These are phyloP conservation scores for Pestalotiopsis sp. DNA, from an alignment of 2,329 filamentous ascomycete genomes.

Conservation along the genomic window DNA sequence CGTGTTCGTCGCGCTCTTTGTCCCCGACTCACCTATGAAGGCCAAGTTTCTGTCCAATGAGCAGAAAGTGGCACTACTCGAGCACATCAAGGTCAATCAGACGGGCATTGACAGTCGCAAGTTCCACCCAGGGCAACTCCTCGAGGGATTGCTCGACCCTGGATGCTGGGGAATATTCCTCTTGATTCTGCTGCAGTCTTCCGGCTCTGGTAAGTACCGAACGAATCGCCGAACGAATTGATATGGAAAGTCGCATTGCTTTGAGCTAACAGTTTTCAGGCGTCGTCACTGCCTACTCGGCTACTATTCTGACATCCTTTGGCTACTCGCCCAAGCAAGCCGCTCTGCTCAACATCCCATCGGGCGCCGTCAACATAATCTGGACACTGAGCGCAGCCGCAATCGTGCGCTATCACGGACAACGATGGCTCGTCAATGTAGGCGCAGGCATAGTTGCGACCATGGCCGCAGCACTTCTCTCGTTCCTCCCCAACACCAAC, in stretches of 20 bases:
- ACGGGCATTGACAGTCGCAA: slow-evolving; percentile 2
- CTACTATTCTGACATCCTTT: neutral
- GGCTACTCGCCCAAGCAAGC: slow-evolving; percentile 9
- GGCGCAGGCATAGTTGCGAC: neutral
- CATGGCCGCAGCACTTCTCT: neutral
- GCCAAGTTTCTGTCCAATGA: neutral
- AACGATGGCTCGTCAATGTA: neutral
- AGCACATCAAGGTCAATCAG: slow-evolving; percentile 9
- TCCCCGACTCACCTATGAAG: slow-evolving; percentile 7
- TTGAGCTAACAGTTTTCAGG: neutral
- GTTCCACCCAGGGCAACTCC: neutral
- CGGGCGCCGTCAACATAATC: slow-evolving; percentile 1
- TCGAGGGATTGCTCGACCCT: neutral
- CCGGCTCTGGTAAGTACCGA: neutral
- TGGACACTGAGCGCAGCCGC: neutral
- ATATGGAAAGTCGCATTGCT: neutral
- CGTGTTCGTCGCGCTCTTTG: neutral
- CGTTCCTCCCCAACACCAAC: slow-evolving; percentile 3
- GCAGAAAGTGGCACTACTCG: neutral
- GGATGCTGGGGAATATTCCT: slow-evolving; percentile 6
- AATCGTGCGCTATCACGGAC: neutral
- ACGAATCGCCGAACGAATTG: no score
- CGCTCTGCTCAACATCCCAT: neutral
- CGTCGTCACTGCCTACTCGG: slow-evolving; percentile 7
- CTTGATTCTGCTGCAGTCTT: neutral